A percentile compares a stretch with the other conserved stretches of the same genome.
Conservation (phyloP, 106 monocot genomes). For the Phalaenopsis aphrodite region DNA sequence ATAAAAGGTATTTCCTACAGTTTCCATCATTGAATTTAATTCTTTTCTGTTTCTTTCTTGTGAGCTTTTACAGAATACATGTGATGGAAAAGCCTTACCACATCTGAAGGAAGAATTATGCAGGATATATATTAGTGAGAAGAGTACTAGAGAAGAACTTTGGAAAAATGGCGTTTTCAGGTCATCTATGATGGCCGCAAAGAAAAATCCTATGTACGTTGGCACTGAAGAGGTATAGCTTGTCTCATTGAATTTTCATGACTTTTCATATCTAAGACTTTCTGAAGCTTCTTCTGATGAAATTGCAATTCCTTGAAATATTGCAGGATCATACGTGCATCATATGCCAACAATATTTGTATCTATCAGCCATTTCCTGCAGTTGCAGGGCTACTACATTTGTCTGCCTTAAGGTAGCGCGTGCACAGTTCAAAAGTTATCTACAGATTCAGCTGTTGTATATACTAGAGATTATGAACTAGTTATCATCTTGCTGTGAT, state of each 20-base stretch:
- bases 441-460: not conserved
- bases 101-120: slow-evolving; percentile 58
- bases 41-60: slow-evolving; percentile 6
- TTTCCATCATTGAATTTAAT: slow-evolving; percentile 4
- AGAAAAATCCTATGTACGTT: slow-evolving; percentile 45
- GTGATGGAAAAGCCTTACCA: slow-evolving; percentile 38
- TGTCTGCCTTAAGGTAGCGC: slow-evolving; percentile 61
- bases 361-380: slow-evolving; percentile 74
- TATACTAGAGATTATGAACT: not conserved
- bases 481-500: not conserved
- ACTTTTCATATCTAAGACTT: not conserved
- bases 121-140: slow-evolving; percentile 49
- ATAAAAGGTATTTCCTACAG: not conserved
- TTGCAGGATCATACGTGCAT: slow-evolving; percentile 81
- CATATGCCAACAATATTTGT: slow-evolving; percentile 76
- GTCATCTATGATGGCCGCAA: slow-evolving; percentile 49
- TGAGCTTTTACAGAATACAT: slow-evolving; percentile 25
- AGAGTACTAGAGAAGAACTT: slow-evolving; percentile 42
- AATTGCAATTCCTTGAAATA: slow-evolving; percentile 2
- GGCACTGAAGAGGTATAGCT: slow-evolving; percentile 58
- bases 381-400: slow-evolving; percentile 50
- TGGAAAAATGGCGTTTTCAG: slow-evolving; percentile 57
- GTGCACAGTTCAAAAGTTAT: not conserved
- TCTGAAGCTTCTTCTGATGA: not conserved
- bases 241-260: not conserved